Percentiles rank a stretch among this genome's conserved stretches.
Evolutionary conservation across 2,329 filamentous ascomycete genomes (phyloP).

Genomic region (Epichloe elymi): DNA sequence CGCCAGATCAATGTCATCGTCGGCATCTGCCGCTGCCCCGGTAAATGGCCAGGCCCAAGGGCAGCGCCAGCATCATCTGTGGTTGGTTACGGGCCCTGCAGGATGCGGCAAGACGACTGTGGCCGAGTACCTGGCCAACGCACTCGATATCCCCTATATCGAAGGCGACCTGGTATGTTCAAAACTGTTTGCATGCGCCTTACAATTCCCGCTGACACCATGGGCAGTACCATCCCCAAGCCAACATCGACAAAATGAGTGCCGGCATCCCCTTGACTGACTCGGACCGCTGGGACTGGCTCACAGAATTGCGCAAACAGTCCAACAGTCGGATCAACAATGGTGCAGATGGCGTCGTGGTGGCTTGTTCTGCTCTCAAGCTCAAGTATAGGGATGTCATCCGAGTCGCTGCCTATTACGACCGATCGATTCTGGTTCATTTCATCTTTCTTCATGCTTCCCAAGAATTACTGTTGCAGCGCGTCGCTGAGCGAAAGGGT

Average conservation of each 20-base stretch:
- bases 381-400: constrained; percentile 93
- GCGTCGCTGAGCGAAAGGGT: constrained; percentile 60
- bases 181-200: neutral
- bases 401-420: constrained; percentile 64
- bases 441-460: constrained; percentile 82
- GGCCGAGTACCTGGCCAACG: constrained; percentile 48
- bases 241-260: constrained; percentile 87
- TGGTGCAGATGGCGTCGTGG: constrained; percentile 63
- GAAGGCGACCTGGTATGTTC: constrained; percentile 60
- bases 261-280: constrained; percentile 75
- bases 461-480: constrained; percentile 60
- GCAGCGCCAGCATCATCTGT: constrained; percentile 52
- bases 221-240: constrained; percentile 54
- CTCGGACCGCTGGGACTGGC: constrained; percentile 95
- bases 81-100: constrained; percentile 67
- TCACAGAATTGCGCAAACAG: constrained; percentile 62
- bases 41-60: constrained; percentile 13
- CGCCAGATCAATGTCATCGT: constrained; percentile 7
- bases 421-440: constrained; percentile 63
- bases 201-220: neutral
- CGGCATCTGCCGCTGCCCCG: constrained; percentile 17
- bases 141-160: constrained; percentile 55
- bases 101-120: constrained; percentile 72
- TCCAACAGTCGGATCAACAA: constrained; percentile 41
- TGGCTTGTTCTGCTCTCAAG: constrained; percentile 93